phyloP scores from a whole-genome alignment of 176 grass and related monocot genomes.

The Microstegium vimineum region DNA sequence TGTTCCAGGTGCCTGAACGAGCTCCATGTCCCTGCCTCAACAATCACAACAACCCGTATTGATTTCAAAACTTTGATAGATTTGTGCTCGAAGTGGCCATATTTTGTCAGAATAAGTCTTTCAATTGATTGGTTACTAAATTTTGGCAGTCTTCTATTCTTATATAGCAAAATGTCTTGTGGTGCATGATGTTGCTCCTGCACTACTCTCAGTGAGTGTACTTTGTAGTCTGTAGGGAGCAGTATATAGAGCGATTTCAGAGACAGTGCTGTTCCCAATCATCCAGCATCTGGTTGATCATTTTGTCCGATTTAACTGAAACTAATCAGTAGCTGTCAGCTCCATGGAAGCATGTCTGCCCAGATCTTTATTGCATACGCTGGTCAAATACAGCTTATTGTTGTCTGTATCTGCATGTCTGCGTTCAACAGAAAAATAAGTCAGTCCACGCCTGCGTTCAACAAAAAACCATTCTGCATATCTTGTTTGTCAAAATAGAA shows the following conservation, averaged over 20 bases:
- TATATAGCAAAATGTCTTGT: too few species aligned
- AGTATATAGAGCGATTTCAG: slow-evolving; percentile 17
- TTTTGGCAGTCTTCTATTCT: not conserved
- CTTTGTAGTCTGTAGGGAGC: not conserved
- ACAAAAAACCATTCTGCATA: not conserved
- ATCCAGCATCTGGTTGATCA: not conserved
- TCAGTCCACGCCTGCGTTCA: not conserved
- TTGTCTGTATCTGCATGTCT: not conserved
- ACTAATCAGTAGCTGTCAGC: not conserved
- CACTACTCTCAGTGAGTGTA: not conserved
- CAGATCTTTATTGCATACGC: not conserved
- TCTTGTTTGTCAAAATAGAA: not conserved
- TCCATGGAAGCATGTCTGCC: not conserved
- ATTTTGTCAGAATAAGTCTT: not conserved
- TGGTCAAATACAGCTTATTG: not conserved
- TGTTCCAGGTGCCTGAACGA: slow-evolving; percentile 24
- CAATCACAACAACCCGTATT: not conserved
- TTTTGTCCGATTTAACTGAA: not conserved
- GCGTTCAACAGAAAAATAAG: not conserved
- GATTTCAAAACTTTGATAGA: slow-evolving; percentile 39
- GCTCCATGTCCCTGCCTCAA: not conserved
- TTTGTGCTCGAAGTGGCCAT: not conserved
- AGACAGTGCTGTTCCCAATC: not conserved
- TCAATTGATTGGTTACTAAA: slow-evolving; percentile 14
- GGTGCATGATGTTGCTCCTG: not conserved